A percentile compares a stretch with the other conserved stretches of the same genome.
These are phyloP conservation scores for Leucaena leucocephala DNA, from an alignment of 306 rosid species.

Conservation along the genomic window DNA sequence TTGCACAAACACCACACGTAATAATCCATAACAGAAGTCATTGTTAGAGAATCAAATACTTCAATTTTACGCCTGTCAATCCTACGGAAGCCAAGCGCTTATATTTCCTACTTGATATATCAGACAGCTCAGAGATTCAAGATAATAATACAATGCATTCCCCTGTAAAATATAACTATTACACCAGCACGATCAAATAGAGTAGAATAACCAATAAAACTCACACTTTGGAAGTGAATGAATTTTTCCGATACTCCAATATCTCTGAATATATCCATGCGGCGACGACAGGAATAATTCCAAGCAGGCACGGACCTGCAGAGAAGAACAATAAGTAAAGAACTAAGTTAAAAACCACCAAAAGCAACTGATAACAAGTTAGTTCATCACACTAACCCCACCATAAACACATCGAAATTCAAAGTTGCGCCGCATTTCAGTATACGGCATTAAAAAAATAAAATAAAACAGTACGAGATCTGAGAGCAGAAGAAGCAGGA, in stretches of 20 bases:
- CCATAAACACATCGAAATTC: conserved; percentile 11
- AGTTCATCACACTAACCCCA: not conserved
- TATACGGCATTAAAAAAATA: not conserved
- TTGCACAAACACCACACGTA: not conserved
- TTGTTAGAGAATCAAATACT: not conserved
- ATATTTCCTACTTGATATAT: not conserved
- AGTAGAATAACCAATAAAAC: conserved; percentile 31
- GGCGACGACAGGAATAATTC: conserved; percentile 55
- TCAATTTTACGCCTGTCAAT: conserved; percentile 5
- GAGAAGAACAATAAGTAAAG: conserved; percentile 4
- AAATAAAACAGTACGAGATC: conserved; percentile 44
- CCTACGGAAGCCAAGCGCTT: not conserved
- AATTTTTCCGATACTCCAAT: conserved; percentile 66
- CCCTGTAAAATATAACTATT: not conserved
- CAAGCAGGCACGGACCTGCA: conserved; percentile 77
- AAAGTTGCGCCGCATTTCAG: not conserved
- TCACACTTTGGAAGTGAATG: conserved; percentile 69
- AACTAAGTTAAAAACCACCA: not conserved
- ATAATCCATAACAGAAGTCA: conserved; percentile 10
- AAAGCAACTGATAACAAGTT: not conserved
- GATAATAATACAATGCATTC: conserved; percentile 1
- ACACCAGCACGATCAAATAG: conserved; percentile 3
- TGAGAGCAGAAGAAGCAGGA: conserved; percentile 20
- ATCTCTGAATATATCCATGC: conserved; percentile 88
- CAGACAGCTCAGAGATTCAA: conserved; percentile 1